These are phyloP conservation scores for Zalaria sp. DNA, from an alignment of 2,329 filamentous ascomycete genomes.

Conservation along the genomic window DNA sequence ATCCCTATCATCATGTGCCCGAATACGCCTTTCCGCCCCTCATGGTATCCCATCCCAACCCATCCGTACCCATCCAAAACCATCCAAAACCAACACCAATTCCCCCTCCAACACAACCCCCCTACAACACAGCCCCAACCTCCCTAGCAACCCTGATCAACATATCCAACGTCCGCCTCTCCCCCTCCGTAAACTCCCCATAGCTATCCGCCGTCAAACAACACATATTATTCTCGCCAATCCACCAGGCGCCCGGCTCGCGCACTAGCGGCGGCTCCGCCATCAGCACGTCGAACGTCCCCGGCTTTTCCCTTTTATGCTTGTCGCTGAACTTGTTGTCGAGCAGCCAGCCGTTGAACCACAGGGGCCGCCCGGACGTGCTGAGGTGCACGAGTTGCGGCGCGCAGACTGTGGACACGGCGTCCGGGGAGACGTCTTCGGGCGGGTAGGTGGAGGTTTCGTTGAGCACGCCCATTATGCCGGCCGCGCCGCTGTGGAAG, in stretches of 20 bases:
- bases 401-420: constrained; percentile 22
- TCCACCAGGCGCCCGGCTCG: constrained; percentile 17
- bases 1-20: no score
- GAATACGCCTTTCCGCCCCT: no score
- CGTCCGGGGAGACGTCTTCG: neutral
- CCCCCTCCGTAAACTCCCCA: constrained; percentile 12
- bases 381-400: constrained; percentile 33
- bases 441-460: neutral
- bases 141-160: constrained; percentile 14
- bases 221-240: constrained; percentile 20
- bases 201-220: constrained; percentile 18
- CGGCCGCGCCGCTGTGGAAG: constrained; percentile 28
- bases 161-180: constrained; percentile 15
- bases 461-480: constrained; percentile 12
- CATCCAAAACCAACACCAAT: neutral
- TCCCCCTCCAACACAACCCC: neutral
- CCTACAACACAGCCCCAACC: constrained; percentile 2
- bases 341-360: constrained; percentile 34
- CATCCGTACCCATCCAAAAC: no score
- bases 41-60: no score
- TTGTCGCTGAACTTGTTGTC: constrained; percentile 27
- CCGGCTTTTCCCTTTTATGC: constrained; percentile 19
- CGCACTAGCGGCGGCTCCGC: no score
- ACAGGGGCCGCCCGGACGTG: constrained; percentile 25
- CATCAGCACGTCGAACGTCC: constrained; percentile 22